Base-by-base conservation (phyloP, 2,329 filamentous ascomycete genomes). In the Fusarium sp. region DNA sequence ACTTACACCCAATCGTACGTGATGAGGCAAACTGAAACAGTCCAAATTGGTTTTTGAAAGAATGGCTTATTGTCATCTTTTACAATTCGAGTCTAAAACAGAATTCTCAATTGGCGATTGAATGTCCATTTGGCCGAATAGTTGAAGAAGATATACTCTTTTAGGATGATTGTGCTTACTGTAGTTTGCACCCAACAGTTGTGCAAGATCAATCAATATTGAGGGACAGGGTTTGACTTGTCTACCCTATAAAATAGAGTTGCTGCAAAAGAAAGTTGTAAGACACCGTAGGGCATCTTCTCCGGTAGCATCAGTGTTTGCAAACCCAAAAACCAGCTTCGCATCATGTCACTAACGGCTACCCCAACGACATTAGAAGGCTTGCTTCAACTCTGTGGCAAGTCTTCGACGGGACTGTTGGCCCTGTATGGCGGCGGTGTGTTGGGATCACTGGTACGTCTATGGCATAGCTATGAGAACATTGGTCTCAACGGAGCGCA, bases 51-150 rank as follows among this genome's bases (percentile, higher is more conserved):
- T 6, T 4, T 8, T 48, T 13, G 23, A 4, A 20, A 10, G 28
- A 15, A 8, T 8, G 8, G 18, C 13, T 1, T 23, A 8, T 28
- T 1, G 4, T 2, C 8, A 4, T 2, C 1, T 2, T n/a, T 11
- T n/a, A 2, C 12, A 1, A 23, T n/a, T 48, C 2, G 6, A 48
- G 8, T 8, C 4, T 33, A 2, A 6, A 3, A 3, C n/a, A 12
- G 2, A 2, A 20, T 6, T 15, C 4, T 20, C 11, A 16, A 24
- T 11, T 3, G 33, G 11, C 1, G n/a, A 35, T 18, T 24, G 11
- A n/a, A 13, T 11, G 16, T 12, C 21, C 23, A n/a, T n/a, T n/a
- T n/a, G n/a, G n/a, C n/a, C n/a, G n/a, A n/a, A n/a, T n/a, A n/a
- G n/a, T n/a, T n/a, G n/a, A n/a, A n/a, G n/a, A n/a, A n/a, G n/a